Percentiles rank a stretch among this genome's conserved stretches.
Evolutionary conservation across 2,329 filamentous ascomycete genomes (phyloP).

Genomic region (Tolypocladium nubicola): DNA sequence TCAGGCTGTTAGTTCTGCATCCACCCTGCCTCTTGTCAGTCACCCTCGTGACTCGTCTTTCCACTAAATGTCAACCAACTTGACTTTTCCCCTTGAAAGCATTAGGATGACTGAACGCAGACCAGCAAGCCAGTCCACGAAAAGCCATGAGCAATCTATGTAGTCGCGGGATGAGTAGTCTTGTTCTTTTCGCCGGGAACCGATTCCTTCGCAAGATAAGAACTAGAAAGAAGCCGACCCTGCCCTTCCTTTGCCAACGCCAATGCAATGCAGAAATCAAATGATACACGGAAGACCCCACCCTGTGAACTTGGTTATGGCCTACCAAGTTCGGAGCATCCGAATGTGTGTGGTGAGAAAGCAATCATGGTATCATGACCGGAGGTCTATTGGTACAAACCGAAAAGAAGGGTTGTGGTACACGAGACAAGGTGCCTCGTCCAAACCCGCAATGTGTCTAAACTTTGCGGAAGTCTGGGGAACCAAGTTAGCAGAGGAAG

Average conservation of each 20-base stretch:
- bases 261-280: conserved; percentile 43
- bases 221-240: conserved; percentile 16
- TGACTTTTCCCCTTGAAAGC: conserved; percentile 13
- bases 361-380: conserved; percentile 38
- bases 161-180: conserved; percentile 26
- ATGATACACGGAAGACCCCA: conserved; percentile 24
- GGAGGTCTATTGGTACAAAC: conserved; percentile 31
- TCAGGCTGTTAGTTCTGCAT: neutral
- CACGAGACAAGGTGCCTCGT: conserved; percentile 5
- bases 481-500: conserved; percentile 2
- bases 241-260: conserved; percentile 36
- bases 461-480: conserved; percentile 46
- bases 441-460: conserved; percentile 18
- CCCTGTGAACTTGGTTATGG: conserved; percentile 8
- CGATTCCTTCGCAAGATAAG: conserved; percentile 17
- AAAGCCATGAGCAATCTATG: conserved; percentile 28
- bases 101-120: conserved; percentile 16
- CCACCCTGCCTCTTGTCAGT: neutral
- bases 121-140: conserved; percentile 4
- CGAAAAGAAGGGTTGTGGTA: conserved; percentile 10
- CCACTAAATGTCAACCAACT: conserved; percentile 9
- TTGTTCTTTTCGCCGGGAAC: conserved; percentile 23
- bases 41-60: conserved; percentile 1
- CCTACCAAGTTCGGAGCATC: conserved; percentile 10
- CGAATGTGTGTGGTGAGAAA: conserved; percentile 11